Conservation (phyloP, 345 rosid genomes). For the Odontarrhena argentea region DNA sequence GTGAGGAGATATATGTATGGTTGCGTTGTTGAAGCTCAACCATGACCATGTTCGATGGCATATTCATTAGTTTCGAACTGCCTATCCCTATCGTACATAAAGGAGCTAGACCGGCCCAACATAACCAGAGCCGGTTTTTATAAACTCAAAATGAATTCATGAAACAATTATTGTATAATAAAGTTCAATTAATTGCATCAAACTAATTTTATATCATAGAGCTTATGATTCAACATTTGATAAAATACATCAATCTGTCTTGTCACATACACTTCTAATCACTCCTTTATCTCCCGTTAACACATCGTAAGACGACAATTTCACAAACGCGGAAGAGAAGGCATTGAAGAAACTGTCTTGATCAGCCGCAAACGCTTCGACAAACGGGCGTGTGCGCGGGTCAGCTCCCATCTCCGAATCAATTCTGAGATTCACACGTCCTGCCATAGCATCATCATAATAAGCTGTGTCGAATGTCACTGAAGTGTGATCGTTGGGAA, state of each 20-base stretch:
- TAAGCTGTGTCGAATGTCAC: conserved; percentile 45
- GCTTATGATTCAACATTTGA: not conserved
- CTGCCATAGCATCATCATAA: conserved; percentile 40
- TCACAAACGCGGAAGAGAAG: conserved; percentile 50
- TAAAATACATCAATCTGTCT: conserved; percentile 32
- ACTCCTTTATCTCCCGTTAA: conserved; percentile 44
- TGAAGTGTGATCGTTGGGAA: conserved; percentile 47
- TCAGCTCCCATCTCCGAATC: conserved; percentile 49
- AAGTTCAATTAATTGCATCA: not conserved
- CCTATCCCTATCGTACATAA: too few species aligned
- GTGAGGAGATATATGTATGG: too few species aligned
- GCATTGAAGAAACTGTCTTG: conserved; percentile 44
- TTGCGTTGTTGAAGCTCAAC: too few species aligned
- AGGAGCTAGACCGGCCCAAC: too few species aligned
- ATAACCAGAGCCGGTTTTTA: too few species aligned
- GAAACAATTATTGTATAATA: not conserved
- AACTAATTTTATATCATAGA: not conserved
- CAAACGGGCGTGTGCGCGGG: conserved; percentile 43
- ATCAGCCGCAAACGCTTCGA: conserved; percentile 45
- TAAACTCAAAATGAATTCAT: not conserved
- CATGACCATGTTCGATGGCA: too few species aligned
- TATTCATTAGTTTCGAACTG: too few species aligned
- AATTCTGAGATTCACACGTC: conserved; percentile 45
- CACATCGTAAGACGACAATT: conserved; percentile 43
- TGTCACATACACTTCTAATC: conserved; percentile 45